These are phyloP conservation scores for Lactarius vividus DNA, from an alignment of 768 basidiomycete species.

Conservation along the genomic window DNA sequence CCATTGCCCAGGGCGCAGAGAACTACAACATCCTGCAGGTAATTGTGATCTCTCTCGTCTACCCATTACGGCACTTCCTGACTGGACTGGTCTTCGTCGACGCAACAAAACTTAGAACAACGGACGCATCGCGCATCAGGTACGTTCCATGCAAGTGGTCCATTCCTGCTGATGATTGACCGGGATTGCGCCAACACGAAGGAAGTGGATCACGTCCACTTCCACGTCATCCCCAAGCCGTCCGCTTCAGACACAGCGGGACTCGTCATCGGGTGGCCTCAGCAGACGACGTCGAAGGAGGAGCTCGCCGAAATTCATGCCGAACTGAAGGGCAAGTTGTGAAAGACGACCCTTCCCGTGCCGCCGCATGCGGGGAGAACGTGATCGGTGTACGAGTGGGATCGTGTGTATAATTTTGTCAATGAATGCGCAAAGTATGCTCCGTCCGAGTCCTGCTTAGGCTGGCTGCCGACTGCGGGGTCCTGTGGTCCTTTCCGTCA, in stretches of 20 bases:
- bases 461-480: background rate
- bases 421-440: background rate
- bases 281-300: constrained; percentile 54
- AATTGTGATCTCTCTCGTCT: background rate
- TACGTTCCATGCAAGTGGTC: constrained; percentile 3
- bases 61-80: background rate
- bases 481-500: background rate
- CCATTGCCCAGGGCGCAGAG: constrained; percentile 63
- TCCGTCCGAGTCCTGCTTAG: background rate
- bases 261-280: constrained; percentile 80
- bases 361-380: background rate
- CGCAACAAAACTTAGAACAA: constrained; percentile 52
- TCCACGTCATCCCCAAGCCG: constrained; percentile 93
- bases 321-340: constrained; percentile 58
- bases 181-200: constrained; percentile 28
- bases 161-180: background rate
- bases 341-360: constrained; percentile 6
- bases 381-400: background rate
- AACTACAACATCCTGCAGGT: constrained; percentile 88
- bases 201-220: constrained; percentile 86
- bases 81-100: background rate
- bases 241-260: constrained; percentile 61
- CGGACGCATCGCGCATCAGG: constrained; percentile 53
- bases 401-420: background rate
- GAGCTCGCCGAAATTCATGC: constrained; percentile 58